Base-by-base conservation (phyloP, 768 basidiomycete species). In the Tricholoma bakamatsutake region DNA sequence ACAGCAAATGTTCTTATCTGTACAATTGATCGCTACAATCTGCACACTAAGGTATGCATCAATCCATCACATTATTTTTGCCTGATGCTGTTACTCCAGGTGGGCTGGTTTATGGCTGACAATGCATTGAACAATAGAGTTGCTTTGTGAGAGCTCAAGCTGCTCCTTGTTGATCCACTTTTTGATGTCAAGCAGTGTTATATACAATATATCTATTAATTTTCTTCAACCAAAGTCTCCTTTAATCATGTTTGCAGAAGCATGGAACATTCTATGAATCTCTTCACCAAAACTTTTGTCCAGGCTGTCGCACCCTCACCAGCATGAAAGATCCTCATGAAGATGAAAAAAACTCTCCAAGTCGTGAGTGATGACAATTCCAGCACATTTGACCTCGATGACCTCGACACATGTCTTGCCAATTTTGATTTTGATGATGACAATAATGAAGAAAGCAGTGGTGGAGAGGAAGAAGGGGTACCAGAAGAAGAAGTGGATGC, bases 41-140 rank as follows among this genome's bases (percentile, higher is more conserved):
- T 61, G n/a, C 31, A 2, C 21, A 48, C 58, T 37, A 61, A 59
- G 57, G 61, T 64, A 47, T 28, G 45, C 35, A 37, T 37, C 35
- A 37, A 37, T 37, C 13, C 5, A n/a, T n/a, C n/a, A n/a, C n/a
- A n/a, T n/a, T n/a, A n/a, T n/a, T n/a, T n/a, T n/a, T n/a, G n/a
- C n/a, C n/a, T n/a, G n/a, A n/a, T n/a, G n/a, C n/a, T n/a, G n/a
- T n/a, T n/a, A n/a, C n/a, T n/a, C n/a, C n/a, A n/a, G n/a, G n/a
- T n/a, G n/a, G n/a, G n/a, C n/a, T n/a, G n/a, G n/a, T n/a, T n/a
- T n/a, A n/a, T n/a, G n/a, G n/a, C n/a, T n/a, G n/a, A n/a, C n/a
- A n/a, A n/a, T n/a, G n/a, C n/a, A n/a, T n/a, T n/a, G n/a, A n/a
- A n/a, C n/a, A n/a, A n/a, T n/a, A n/a, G n/a, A n/a, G n/a, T n/a